These are phyloP conservation scores for Solanum chiquidenum DNA, from an alignment of 257 asterid genomes.

Conservation along the genomic window DNA sequence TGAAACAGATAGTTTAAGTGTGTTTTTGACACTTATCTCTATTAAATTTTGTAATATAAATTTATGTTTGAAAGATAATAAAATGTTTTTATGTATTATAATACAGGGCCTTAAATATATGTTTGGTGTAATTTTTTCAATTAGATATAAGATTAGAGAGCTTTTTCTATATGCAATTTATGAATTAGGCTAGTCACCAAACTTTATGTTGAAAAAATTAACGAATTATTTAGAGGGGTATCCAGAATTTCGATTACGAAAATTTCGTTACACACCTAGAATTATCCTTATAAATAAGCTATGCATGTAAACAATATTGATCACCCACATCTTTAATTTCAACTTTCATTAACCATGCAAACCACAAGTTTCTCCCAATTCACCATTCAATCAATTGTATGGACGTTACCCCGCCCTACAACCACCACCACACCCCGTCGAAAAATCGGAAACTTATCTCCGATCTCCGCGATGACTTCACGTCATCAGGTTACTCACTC, in stretches of 20 bases:
- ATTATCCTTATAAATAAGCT: too few species aligned
- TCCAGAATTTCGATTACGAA: too few species aligned
- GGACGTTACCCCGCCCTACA: background rate
- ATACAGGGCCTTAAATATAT: too few species aligned
- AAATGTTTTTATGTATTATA: too few species aligned
- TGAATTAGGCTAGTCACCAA: background rate
- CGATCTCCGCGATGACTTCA: background rate
- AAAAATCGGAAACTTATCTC: background rate
- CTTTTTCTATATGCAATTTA: too few species aligned
- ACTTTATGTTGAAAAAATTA: background rate
- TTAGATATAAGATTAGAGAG: too few species aligned
- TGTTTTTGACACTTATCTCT: too few species aligned
- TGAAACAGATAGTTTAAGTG: too few species aligned
- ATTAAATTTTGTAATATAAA: too few species aligned
- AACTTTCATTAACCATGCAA: background rate
- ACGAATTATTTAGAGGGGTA: background rate
- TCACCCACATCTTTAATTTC: background rate
- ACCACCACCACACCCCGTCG: background rate
- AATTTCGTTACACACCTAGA: too few species aligned
- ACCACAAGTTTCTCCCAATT: background rate
- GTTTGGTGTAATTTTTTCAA: too few species aligned
- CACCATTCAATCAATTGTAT: background rate
- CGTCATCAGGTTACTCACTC: conserved; percentile 1
- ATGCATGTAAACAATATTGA: background rate
- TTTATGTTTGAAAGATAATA: too few species aligned